A percentile compares a stretch with the other conserved stretches of the same genome.
phyloP scores from a whole-genome alignment of 208 protist species.

The Strigomonas culicis region DNA sequence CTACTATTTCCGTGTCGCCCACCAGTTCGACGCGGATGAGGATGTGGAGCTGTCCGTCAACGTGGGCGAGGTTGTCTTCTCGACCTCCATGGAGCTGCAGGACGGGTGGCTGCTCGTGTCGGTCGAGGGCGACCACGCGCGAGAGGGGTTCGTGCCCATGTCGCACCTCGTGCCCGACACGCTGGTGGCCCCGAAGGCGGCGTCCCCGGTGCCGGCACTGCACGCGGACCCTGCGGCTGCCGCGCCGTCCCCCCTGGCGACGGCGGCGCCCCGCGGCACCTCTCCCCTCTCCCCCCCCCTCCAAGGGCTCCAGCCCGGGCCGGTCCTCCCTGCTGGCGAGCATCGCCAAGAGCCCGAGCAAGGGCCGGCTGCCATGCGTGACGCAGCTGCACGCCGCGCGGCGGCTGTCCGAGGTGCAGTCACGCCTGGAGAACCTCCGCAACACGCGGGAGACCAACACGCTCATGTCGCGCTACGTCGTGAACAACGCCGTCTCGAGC shows the following conservation, averaged over 20 bases:
- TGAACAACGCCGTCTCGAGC: constrained; percentile 31
- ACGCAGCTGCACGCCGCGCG: constrained; percentile 9
- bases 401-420: constrained; percentile 46
- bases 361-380: neutral
- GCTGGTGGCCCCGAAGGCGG: neutral
- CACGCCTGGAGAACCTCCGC: constrained; percentile 39
- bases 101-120: constrained; percentile 20
- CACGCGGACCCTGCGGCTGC: neutral
- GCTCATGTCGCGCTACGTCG: constrained; percentile 49
- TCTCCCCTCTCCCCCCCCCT: too few species aligned
- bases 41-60: constrained; percentile 14
- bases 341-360: too few species aligned
- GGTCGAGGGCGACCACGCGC: constrained; percentile 3
- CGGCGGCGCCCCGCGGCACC: too few species aligned
- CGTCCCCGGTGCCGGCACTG: neutral
- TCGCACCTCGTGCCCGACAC: constrained; percentile 9
- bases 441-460: constrained; percentile 26
- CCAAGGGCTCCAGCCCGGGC: too few species aligned
- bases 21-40: constrained; percentile 13
- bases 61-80: constrained; percentile 6
- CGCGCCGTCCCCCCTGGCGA: neutral
- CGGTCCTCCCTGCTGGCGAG: too few species aligned
- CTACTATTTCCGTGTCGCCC: neutral
- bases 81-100: neutral
- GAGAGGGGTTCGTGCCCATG: constrained; percentile 16